Conservation (phyloP, 768 basidiomycete species). For the Naganishia antarctica region DNA sequence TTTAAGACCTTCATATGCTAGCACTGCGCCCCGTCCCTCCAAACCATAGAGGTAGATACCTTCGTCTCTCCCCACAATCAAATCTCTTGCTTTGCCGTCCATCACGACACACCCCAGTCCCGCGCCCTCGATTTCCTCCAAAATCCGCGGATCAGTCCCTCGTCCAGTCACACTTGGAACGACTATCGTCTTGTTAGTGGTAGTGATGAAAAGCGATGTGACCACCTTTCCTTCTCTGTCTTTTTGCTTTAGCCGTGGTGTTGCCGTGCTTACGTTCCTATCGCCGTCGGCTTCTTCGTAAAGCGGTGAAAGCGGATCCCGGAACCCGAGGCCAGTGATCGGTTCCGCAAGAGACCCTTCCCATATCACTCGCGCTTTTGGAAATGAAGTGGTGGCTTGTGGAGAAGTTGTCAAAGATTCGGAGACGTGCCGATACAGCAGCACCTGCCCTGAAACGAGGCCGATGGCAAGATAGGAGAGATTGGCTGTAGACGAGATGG, state of each 20-base stretch:
- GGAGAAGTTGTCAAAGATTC: conserved; percentile 71
- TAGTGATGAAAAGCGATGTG: conserved; percentile 69
- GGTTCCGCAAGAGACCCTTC: conserved; percentile 75
- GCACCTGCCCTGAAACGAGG: conserved; percentile 87
- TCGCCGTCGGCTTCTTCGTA: conserved; percentile 35
- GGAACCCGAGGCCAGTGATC: conserved; percentile 86
- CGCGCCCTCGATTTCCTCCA: conserved; percentile 76
- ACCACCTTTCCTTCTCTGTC: conserved; percentile 10
- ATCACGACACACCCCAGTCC: conserved; percentile 78
- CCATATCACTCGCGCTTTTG: conserved; percentile 76
- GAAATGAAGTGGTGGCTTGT: conserved; percentile 66
- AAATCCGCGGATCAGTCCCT: conserved; percentile 62
- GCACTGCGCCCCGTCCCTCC: conserved; percentile 76
- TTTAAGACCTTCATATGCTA: conserved; percentile 91
- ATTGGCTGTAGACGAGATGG: conserved; percentile 69
- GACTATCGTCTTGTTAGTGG: conserved; percentile 69
- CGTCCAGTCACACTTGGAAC: conserved; percentile 68
- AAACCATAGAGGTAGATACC: conserved; percentile 80
- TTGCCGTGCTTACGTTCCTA: conserved; percentile 18
- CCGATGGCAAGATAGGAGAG: conserved; percentile 85
- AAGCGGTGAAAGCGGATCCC: conserved; percentile 54
- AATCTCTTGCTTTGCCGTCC: conserved; percentile 62
- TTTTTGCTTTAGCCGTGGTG: conserved; percentile 1
- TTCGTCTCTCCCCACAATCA: conserved; percentile 84
- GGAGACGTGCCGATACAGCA: conserved; percentile 84